These are phyloP conservation scores for Scedosporium apiospermum DNA, from an alignment of 2,329 filamentous ascomycete species.

Conservation along the genomic window DNA sequence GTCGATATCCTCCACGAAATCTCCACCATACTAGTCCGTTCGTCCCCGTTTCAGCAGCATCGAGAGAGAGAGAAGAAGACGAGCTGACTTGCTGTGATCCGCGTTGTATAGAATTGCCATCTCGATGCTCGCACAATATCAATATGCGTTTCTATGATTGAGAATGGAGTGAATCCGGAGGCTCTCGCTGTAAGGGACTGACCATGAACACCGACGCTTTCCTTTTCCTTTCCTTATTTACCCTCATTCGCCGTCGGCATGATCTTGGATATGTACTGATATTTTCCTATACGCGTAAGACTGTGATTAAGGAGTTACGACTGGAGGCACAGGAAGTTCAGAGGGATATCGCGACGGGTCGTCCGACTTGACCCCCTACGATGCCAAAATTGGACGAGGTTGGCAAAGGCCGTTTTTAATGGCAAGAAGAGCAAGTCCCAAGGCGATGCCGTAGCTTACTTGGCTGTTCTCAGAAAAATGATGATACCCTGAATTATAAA, in stretches of 20 bases:
- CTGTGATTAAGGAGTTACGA: conserved; percentile 50
- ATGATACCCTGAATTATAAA: no score
- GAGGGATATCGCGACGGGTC: conserved; percentile 24
- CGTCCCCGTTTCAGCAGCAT: not conserved
- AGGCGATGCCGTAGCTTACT: not conserved
- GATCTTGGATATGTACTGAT: not conserved
- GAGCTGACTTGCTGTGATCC: not conserved
- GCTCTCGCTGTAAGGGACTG: conserved; percentile 67
- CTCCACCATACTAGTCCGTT: conserved; percentile 73
- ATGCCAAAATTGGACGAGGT: not conserved
- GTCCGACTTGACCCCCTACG: not conserved
- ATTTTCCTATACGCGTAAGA: conserved; percentile 26
- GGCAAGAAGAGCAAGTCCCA: not conserved
- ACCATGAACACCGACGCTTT: not conserved
- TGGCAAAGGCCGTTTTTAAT: not conserved
- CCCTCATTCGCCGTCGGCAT: not conserved
- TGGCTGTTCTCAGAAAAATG: no score
- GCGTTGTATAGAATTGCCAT: conserved; percentile 68
- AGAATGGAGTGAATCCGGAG: conserved; percentile 94
- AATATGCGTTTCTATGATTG: conserved; percentile 92
- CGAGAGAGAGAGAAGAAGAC: not conserved
- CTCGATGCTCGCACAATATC: conserved; percentile 85
- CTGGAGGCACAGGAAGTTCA: conserved; percentile 44
- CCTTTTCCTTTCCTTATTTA: not conserved
- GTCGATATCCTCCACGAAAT: conserved; percentile 80